A percentile compares a stretch with the other conserved stretches of the same genome.
Conservation (phyloP, 2,329 filamentous ascomycete species). For the Monilinia vaccinii-corymbosi region DNA sequence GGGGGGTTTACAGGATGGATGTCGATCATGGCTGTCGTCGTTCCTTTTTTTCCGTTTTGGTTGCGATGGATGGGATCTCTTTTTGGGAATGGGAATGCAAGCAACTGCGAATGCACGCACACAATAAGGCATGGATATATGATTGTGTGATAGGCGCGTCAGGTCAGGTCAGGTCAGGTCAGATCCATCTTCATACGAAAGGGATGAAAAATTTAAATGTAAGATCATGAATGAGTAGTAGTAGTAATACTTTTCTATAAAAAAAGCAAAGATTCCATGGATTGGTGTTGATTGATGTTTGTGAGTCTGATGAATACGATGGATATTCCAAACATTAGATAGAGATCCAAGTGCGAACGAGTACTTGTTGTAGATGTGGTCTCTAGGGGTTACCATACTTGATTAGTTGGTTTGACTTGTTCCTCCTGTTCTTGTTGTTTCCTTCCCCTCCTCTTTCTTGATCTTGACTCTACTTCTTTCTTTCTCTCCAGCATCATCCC, state of each 20-base stretch:
- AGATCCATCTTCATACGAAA: neutral
- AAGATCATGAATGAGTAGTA: conserved; percentile 22
- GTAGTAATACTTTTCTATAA: neutral
- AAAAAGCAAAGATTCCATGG: too few species aligned
- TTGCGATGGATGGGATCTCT: neutral
- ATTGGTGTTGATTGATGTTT: neutral
- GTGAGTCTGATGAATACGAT: neutral
- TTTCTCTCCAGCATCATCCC: too few species aligned
- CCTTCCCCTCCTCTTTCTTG: too few species aligned
- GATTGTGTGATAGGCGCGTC: conserved; percentile 5
- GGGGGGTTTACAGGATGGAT: neutral
- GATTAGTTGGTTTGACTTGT: too few species aligned
- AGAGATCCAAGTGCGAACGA: too few species aligned
- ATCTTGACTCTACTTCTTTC: too few species aligned
- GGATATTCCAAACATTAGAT: too few species aligned
- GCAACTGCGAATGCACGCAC: conserved; percentile 1
- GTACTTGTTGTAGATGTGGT: too few species aligned
- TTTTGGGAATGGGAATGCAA: conserved; percentile 3
- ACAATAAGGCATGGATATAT: conserved; percentile 10
- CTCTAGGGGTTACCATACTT: too few species aligned
- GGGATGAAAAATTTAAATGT: conserved; percentile 14
- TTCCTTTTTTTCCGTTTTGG: neutral
- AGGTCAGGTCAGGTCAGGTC: neutral
- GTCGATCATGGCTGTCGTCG: neutral
- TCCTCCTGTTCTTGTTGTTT: too few species aligned